phyloP scores from a whole-genome alignment of 768 basidiomycete genomes.

The Calvatia gigantea region DNA sequence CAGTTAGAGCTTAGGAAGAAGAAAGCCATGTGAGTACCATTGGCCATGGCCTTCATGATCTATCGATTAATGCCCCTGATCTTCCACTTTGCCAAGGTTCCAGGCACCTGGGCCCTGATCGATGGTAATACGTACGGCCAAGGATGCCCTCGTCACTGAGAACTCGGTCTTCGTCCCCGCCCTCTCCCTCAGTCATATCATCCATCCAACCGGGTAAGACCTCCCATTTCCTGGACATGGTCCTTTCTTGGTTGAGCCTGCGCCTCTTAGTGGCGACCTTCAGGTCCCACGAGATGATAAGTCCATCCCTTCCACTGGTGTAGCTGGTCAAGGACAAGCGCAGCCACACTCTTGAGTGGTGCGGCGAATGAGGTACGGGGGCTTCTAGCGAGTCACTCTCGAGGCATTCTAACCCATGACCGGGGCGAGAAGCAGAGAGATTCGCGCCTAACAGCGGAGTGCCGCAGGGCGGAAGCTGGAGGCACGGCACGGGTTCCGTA shows the following conservation, averaged over 20 bases:
- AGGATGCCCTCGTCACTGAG: slow-evolving; percentile 74
- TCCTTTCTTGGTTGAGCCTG: slow-evolving; percentile 20
- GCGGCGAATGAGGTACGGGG: slow-evolving; percentile 22
- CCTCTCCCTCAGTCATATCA: slow-evolving; percentile 61
- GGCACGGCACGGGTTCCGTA: slow-evolving; percentile 51
- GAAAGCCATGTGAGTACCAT: too few relatives aligned
- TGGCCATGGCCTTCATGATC: too few relatives aligned
- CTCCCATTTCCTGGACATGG: slow-evolving; percentile 58
- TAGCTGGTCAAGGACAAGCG: slow-evolving; percentile 89
- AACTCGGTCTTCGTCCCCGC: slow-evolving; percentile 56
- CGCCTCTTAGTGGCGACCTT: slow-evolving; percentile 58
- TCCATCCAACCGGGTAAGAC: slow-evolving; percentile 82
- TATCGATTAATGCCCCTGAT: too few relatives aligned
- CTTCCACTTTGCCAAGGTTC: too few relatives aligned
- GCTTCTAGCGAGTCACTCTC: slow-evolving; percentile 22
- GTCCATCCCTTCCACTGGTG: slow-evolving; percentile 85
- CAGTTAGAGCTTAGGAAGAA: too few relatives aligned
- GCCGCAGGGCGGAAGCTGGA: slow-evolving; percentile 69
- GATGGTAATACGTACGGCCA: too few relatives aligned
- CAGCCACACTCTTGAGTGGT: slow-evolving; percentile 77
- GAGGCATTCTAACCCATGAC: slow-evolving; percentile 23
- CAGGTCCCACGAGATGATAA: slow-evolving; percentile 87
- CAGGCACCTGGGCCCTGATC: too few relatives aligned
- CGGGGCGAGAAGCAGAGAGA: slow-evolving; percentile 62
- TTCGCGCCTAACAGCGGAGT: slow-evolving; percentile 61